Evolutionary conservation across 2,329 filamentous ascomycete genomes (phyloP), one percentile per base, ranked within the genome.

Genomic region (Fusarium sp.): DNA sequence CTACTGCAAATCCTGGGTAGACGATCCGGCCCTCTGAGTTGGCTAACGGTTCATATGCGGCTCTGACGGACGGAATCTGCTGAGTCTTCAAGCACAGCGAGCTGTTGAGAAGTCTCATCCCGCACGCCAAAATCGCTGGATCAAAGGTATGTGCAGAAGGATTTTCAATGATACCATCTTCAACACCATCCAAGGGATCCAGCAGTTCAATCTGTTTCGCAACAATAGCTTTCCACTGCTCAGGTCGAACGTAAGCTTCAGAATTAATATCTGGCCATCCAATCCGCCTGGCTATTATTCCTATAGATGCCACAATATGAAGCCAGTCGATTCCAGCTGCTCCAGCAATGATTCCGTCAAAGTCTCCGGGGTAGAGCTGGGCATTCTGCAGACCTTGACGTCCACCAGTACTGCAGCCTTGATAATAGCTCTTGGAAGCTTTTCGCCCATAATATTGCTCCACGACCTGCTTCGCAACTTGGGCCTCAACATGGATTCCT

Each of bases 251-350:
- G 8, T 62, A 63, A 4, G 41, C 12, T 7, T 46, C 46, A 1
- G 41, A 62, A 1, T 6, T 13, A 1, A 63, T 35, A 16, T 55
- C 33, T 0, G 59, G 59, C 59, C 57, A 63, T 18, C 57, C 46
- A 5, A 55, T 55, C 0, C 57, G 15, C 5, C 41, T 37, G 8
- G 59, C 57, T 1, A 63, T 18, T 6, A 62, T 55, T 3, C 59
- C 59, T 11, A 62, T 62, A 3, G 59, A 63, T 1, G 59, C 41
- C 6, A 63, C 59, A 3, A 63, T 63, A 13, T 62, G 59, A 2
- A 62, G 35, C 59, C 59, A 63, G 16, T 63, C 46, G 1, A 63
- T 55, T 2, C 39, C 59, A 29, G 59, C 33, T 8, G 57, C 41
- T 21, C 57, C 47, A 5, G 57, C 59, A 6, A 63, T 33, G 7